These are phyloP conservation scores for Allantophomopsis lycopodina DNA, from an alignment of 2,329 filamentous ascomycete genomes.

Conservation along the genomic window DNA sequence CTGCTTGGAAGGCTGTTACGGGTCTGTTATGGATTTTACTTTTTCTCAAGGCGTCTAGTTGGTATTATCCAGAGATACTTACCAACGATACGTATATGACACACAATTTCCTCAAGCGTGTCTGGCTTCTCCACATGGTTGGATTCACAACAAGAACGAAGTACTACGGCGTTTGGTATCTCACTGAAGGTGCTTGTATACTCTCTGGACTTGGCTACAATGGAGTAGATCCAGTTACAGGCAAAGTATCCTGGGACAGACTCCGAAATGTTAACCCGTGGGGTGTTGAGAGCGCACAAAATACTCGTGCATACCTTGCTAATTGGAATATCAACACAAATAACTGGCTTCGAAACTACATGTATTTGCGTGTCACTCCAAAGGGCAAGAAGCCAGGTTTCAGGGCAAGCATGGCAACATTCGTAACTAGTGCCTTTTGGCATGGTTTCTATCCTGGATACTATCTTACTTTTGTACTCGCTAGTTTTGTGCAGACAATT, in stretches of 20 bases:
- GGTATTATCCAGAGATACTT: slow-evolving; percentile 51
- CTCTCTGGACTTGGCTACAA: slow-evolving; percentile 90
- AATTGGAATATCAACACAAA: slow-evolving; percentile 99
- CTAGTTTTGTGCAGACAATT: slow-evolving; percentile 80
- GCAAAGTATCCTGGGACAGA: slow-evolving; percentile 79
- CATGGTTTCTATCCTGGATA: slow-evolving; percentile 97
- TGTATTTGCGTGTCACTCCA: slow-evolving; percentile 90
- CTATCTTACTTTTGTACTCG: slow-evolving; percentile 81
- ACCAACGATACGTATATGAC: slow-evolving; percentile 52
- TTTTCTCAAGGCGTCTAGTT: slow-evolving; percentile 59
- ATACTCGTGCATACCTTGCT: slow-evolving; percentile 80
- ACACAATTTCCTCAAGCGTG: slow-evolving; percentile 55
- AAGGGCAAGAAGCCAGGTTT: slow-evolving; percentile 95
- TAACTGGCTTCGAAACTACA: slow-evolving; percentile 87
- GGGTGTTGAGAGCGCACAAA: slow-evolving; percentile 81
- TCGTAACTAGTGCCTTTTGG: slow-evolving; percentile 91
- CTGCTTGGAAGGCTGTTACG: slow-evolving; percentile 57
- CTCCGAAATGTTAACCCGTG: slow-evolving; percentile 80
- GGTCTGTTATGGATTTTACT: slow-evolving; percentile 69
- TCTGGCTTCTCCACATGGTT: slow-evolving; percentile 75
- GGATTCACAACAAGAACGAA: slow-evolving; percentile 74
- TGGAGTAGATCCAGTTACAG: slow-evolving; percentile 72
- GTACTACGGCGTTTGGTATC: slow-evolving; percentile 91
- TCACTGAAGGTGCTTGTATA: slow-evolving; percentile 91
- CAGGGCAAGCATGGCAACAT: slow-evolving; percentile 84